These are phyloP conservation scores for Reticulomyxa filosa DNA, from an alignment of 78 protist species.

Conservation along the genomic window DNA sequence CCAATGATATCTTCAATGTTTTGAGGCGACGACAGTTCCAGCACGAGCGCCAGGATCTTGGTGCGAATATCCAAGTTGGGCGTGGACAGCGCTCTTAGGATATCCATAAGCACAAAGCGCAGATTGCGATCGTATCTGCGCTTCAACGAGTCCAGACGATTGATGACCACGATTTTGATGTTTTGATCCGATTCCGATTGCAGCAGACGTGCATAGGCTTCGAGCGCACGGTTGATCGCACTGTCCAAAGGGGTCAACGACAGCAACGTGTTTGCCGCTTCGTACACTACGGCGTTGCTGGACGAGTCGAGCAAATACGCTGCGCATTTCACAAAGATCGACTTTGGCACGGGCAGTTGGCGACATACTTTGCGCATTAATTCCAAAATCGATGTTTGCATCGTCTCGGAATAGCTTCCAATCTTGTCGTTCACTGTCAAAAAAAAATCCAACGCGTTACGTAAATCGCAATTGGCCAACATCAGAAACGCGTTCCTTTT, in stretches of 20 bases:
- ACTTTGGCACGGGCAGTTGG: too few species aligned
- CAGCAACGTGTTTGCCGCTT: conserved; percentile 24
- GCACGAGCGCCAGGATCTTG: conserved; percentile 44
- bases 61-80: conserved; percentile 64
- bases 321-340: not conserved
- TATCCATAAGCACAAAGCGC: conserved; percentile 76
- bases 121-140: conserved; percentile 19
- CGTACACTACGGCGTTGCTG: conserved; percentile 16
- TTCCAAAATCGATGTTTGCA: not conserved
- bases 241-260: conserved; percentile 44
- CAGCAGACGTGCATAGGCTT: not conserved
- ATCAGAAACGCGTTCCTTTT: conserved; percentile 81
- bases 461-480: conserved; percentile 52
- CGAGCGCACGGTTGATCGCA: conserved; percentile 31
- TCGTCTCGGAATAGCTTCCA: too few species aligned
- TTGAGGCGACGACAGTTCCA: not conserved
- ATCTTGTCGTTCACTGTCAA: too few species aligned
- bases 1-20: conserved; percentile 15
- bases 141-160: too few species aligned
- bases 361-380: not conserved
- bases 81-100: conserved; percentile 51
- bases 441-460: not conserved
- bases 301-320: not conserved
- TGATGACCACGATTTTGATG: not conserved
- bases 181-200: not conserved